A percentile compares a stretch with the other conserved stretches of the same genome.
Evolutionary conservation across 331 rosid species (phyloP).

Genomic region (Malus hybrid): DNA sequence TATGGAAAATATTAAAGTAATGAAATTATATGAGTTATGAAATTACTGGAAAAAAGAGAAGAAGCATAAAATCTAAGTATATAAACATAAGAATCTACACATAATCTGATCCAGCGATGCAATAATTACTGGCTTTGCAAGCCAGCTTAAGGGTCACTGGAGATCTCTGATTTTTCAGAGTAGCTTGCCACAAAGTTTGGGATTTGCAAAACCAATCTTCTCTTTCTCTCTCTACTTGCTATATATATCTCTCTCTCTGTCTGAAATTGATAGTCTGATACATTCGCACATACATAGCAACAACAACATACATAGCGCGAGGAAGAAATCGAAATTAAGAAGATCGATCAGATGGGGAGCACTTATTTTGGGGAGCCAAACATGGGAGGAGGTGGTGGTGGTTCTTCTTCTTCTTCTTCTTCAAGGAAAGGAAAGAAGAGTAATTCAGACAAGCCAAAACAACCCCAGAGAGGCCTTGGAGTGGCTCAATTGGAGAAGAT

Average conservation of each 20-base stretch:
- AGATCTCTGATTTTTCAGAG: slow-evolving; percentile 57
- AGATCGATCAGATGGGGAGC: slow-evolving; percentile 42
- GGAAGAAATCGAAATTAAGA: background rate
- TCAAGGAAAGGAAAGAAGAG: slow-evolving; percentile 74
- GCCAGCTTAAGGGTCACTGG: slow-evolving; percentile 38
- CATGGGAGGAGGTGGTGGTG: slow-evolving; percentile 39
- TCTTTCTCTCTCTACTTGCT: background rate
- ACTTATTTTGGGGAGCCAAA: slow-evolving; percentile 82
- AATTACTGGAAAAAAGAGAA: slow-evolving; percentile 28
- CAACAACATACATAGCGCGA: background rate
- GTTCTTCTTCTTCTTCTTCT: slow-evolving; percentile 27
- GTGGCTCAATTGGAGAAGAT: slow-evolving; percentile 98
- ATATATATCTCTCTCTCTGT: background rate
- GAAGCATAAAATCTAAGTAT: slow-evolving; percentile 79
- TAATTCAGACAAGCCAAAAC: slow-evolving; percentile 81
- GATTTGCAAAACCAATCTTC: slow-evolving; percentile 22
- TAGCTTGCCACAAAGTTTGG: slow-evolving; percentile 17
- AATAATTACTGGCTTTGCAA: slow-evolving; percentile 47
- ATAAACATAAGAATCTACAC: slow-evolving; percentile 61
- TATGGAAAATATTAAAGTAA: slow-evolving; percentile 10
- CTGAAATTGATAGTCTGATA: no score
- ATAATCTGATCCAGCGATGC: slow-evolving; percentile 99
- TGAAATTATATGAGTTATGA: slow-evolving; percentile 22
- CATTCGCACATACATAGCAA: no score
- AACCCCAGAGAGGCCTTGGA: slow-evolving; percentile 97